Conservation (phyloP, 345 rosid genomes). For the Combretum micranthum region DNA sequence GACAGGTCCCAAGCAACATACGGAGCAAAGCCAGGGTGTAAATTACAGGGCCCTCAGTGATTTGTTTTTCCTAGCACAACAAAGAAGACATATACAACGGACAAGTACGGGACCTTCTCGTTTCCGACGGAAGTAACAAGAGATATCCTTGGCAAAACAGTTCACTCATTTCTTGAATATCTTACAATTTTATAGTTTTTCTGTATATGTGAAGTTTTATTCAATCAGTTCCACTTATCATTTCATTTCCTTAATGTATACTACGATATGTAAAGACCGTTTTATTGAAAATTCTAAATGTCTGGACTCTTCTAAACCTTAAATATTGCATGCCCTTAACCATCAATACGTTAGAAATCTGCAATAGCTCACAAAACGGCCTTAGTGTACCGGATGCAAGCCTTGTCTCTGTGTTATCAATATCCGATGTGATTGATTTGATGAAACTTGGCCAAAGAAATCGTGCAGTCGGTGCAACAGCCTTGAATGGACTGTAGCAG, state of each 20-base stretch:
- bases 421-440: conserved; percentile 76
- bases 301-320: not conserved
- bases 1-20: conserved; percentile 84
- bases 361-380: conserved; percentile 87
- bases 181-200: not conserved
- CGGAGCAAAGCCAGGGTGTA: conserved; percentile 78
- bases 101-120: conserved; percentile 91
- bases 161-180: not conserved
- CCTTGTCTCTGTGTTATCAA: conserved; percentile 73
- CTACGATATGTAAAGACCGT: too few species aligned
- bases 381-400: conserved; percentile 93
- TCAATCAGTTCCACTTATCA: too few species aligned
- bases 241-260: too few species aligned
- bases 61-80: conserved; percentile 76
- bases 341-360: conserved; percentile 71
- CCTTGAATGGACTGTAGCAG: conserved; percentile 96
- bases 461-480: conserved; percentile 92
- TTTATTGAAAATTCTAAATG: conserved; percentile 1
- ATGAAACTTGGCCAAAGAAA: conserved; percentile 90
- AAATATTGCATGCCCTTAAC: conserved; percentile 36
- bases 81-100: conserved; percentile 89
- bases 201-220: too few species aligned
- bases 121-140: conserved; percentile 81
- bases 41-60: conserved; percentile 93
- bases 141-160: conserved; percentile 70